Evolutionary conservation across 306 rosid genomes (phyloP).

Genomic region (Aeschynomene evenia): DNA sequence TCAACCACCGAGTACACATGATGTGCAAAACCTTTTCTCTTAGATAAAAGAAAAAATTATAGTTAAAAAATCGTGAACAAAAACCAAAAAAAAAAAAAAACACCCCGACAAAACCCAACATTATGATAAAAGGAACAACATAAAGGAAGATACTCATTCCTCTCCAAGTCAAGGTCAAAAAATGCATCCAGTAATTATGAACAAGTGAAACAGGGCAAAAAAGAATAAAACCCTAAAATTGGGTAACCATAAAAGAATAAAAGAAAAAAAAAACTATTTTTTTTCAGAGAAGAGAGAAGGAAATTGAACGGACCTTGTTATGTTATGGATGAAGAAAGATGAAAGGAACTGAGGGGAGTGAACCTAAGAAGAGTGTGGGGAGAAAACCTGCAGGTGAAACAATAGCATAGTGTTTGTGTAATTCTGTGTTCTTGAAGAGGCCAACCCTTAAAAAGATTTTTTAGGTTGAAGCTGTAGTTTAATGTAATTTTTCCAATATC

Average conservation of each 20-base stretch:
- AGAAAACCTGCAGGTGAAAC: neutral
- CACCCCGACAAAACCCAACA: neutral
- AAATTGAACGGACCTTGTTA: neutral
- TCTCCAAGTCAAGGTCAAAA: neutral
- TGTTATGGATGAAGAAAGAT: too few species aligned
- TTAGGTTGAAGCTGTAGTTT: neutral
- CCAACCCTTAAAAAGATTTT: too few species aligned
- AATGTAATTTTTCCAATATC: neutral
- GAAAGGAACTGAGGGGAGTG: neutral
- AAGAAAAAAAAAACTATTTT: neutral
- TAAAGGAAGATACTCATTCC: neutral
- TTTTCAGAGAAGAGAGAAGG: neutral
- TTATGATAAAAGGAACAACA: neutral
- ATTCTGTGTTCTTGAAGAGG: neutral
- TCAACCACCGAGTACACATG: neutral
- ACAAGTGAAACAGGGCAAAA: neutral
- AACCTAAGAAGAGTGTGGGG: neutral
- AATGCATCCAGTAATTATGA: neutral
- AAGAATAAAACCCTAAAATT: conserved; percentile 23
- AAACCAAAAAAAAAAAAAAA: neutral
- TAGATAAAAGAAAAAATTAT: neutral
- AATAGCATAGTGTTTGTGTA: neutral
- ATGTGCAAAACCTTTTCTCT: neutral
- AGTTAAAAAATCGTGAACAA: neutral
- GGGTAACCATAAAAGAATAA: neutral